Base-by-base conservation (phyloP, 257 asterid species). In the Nicotiana undulata region DNA sequence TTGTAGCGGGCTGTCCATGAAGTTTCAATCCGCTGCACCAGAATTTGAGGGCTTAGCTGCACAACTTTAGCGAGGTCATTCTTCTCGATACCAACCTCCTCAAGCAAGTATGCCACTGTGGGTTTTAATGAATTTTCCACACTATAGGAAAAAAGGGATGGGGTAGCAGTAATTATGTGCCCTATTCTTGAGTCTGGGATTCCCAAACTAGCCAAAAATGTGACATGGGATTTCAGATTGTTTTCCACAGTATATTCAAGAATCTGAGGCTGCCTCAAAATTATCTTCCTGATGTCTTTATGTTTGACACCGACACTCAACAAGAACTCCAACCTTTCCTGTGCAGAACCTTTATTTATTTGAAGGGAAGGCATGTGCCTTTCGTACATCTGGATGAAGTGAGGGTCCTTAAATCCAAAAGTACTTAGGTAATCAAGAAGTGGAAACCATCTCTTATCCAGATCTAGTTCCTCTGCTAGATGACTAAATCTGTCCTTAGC, bases 341-440 rank as follows among this genome's bases (percentile, higher is more conserved):
- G 85, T 13, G 97, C 98, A 10, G 98, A 91, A 79, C 82, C 88
- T 61, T 89, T 94, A 78, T 95, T 95, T 74, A 91, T 93, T 89
- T 95, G 97, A 85, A 95, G 98, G 59, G 95, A 90, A 2, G 95
- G 95, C 99, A 95, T 91, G 81, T 95, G 99, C 91, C 99, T 88
- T 88, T 92, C 98, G 26, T 93, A 92, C 92, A 95, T 95, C 85
- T 90, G 98, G 83, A 91, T 81, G 83, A 93, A 93, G 82, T 95
- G 97, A 76, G 91, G 82, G 66, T 93, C 98, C 85, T 93, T 90
- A 51, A 94, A 92, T 34, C 98, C 98, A 77, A 93, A 93, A 59
- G 89, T 87, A 87, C 90, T 88, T 75, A 95, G 89, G 76, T 95
- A 95, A 82, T 91, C 91, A 79, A 95, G 97, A 83, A 95, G 99